Percentiles rank a stretch among this genome's conserved stretches.
phyloP scores from a whole-genome alignment of 148 eudicot species.

The Cornus suecica region DNA sequence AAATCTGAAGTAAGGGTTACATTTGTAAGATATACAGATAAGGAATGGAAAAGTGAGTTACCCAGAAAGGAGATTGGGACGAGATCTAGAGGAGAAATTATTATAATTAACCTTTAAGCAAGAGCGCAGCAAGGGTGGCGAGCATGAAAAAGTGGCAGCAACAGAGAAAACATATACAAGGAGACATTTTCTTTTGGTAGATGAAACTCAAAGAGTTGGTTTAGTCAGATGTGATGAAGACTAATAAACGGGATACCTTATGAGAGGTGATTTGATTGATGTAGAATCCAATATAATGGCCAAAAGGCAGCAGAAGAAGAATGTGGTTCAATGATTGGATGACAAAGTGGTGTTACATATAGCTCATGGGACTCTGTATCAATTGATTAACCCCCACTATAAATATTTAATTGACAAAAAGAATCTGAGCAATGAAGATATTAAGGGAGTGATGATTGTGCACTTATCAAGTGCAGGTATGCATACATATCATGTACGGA shows the following conservation, averaged over 20 bases:
- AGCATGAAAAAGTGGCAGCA: not conserved
- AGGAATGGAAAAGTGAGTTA: too few relatives aligned
- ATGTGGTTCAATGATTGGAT: not conserved
- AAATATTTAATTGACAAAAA: too few relatives aligned
- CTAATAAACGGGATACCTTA: not conserved
- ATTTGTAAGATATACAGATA: too few relatives aligned
- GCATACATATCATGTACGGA: not conserved
- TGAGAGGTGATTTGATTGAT: not conserved
- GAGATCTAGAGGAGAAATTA: too few relatives aligned
- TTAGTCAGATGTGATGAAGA: not conserved
- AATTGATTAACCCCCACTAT: too few relatives aligned
- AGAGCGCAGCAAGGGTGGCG: not conserved
- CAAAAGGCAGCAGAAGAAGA: not conserved
- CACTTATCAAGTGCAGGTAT: not conserved
- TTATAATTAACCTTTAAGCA: too few relatives aligned
- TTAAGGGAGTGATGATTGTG: not conserved
- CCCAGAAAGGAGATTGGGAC: too few relatives aligned
- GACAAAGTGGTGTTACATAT: not conserved
- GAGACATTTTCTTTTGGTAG: not conserved
- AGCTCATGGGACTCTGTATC: not conserved
- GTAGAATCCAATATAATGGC: not conserved
- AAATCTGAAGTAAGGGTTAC: too few relatives aligned
- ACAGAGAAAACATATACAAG: not conserved
- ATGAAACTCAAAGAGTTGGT: not conserved
- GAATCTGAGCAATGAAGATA: conserved; percentile 1